These are phyloP conservation scores for Platanthera zijinensis DNA, from an alignment of 106 monocot genomes.

Conservation along the genomic window DNA sequence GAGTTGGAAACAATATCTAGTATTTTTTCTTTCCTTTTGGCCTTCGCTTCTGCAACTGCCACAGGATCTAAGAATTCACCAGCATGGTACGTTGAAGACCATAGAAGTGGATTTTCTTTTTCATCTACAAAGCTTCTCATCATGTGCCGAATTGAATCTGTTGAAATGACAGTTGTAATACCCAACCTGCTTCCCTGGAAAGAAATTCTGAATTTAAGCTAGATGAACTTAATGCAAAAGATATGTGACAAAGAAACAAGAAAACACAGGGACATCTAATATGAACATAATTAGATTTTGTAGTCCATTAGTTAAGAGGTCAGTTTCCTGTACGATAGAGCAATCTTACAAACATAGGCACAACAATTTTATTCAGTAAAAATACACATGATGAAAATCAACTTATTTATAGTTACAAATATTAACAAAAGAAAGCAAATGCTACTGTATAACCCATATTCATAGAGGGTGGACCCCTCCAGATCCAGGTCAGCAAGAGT, in stretches of 20 bases:
- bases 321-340: background rate
- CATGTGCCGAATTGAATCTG: slow-evolving; percentile 90
- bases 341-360: background rate
- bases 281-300: background rate
- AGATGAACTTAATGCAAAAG: background rate
- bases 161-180: slow-evolving; percentile 77
- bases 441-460: too few relatives aligned
- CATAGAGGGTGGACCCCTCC: too few relatives aligned
- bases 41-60: slow-evolving; percentile 77
- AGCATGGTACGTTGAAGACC: slow-evolving; percentile 92
- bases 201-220: background rate
- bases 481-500: too few relatives aligned
- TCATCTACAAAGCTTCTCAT: slow-evolving; percentile 79
- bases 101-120: slow-evolving; percentile 72
- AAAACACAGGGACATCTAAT: background rate
- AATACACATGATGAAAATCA: background rate
- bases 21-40: slow-evolving; percentile 59
- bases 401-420: background rate
- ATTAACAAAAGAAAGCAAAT: background rate
- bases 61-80: slow-evolving; percentile 71
- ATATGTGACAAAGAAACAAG: background rate
- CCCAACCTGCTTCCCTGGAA: slow-evolving; percentile 78
- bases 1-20: slow-evolving; percentile 24
- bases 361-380: background rate
- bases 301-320: background rate